A percentile compares a stretch with the other conserved stretches of the same genome.
These are phyloP conservation scores for Acacia confusa DNA, from an alignment of 306 rosid species.

Conservation along the genomic window DNA sequence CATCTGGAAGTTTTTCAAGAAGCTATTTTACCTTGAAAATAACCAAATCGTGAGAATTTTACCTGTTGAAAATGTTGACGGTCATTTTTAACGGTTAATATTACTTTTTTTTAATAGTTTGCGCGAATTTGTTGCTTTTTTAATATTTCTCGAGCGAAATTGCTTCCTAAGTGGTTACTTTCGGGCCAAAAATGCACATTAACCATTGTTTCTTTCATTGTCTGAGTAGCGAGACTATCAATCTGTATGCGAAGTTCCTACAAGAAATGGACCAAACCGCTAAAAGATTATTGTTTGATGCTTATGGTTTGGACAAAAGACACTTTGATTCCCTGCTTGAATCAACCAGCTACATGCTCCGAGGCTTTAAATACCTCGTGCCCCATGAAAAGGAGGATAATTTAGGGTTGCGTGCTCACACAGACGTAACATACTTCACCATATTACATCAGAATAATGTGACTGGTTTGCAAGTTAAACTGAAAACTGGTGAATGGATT, in stretches of 20 bases:
- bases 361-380: conserved; percentile 29
- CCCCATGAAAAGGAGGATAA: conserved; percentile 18
- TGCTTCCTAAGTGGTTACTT: too few species aligned
- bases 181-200: not conserved
- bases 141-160: too few species aligned
- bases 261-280: conserved; percentile 29
- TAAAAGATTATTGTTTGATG: conserved; percentile 38
- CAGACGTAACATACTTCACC: conserved; percentile 32
- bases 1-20: too few species aligned
- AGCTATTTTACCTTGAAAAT: too few species aligned
- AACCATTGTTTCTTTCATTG: not conserved
- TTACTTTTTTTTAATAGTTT: too few species aligned
- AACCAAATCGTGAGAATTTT: too few species aligned
- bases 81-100: too few species aligned
- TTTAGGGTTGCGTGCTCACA: conserved; percentile 36
- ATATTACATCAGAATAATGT: conserved; percentile 40
- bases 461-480: conserved; percentile 35
- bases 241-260: conserved; percentile 33
- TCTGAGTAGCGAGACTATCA: conserved; percentile 22
- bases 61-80: too few species aligned
- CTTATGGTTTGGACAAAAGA: conserved; percentile 35
- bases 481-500: conserved; percentile 38
- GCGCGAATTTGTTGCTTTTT: too few species aligned
- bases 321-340: conserved; percentile 35
- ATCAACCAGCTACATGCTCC: conserved; percentile 34